A percentile compares a stretch with the other conserved stretches of the same genome.
phyloP scores from a whole-genome alignment of 2,329 filamentous ascomycete genomes.

The Coniochaeta sp. region DNA sequence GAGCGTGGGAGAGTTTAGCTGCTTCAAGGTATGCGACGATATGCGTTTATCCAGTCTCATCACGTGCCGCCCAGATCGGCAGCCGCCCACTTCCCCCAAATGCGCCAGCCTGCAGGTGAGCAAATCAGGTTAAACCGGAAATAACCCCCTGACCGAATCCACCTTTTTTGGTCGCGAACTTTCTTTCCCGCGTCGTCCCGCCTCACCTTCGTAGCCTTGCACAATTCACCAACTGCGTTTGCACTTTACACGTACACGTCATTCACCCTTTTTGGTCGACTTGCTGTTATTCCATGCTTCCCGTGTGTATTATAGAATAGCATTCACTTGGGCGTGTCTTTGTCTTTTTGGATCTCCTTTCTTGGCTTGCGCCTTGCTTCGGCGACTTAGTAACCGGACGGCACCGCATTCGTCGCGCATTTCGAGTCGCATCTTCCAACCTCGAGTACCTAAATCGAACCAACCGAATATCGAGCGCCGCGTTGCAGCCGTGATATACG shows the following conservation, averaged over 20 bases:
- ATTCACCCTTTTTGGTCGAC: not conserved
- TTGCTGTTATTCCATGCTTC: not conserved
- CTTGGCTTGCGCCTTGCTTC: not conserved
- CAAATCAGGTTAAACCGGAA: not conserved
- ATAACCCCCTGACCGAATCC: not conserved
- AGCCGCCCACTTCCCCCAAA: not conserved
- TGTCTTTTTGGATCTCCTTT: not conserved
- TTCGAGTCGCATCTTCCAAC: not conserved
- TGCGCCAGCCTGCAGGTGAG: not conserved
- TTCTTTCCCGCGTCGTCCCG: not conserved
- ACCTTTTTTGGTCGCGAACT: not conserved
- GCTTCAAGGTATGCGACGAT: too few relatives aligned
- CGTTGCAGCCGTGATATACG: too few relatives aligned
- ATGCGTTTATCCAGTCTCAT: too few relatives aligned
- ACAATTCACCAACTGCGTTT: not conserved
- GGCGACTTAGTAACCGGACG: not conserved
- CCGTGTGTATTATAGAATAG: not conserved
- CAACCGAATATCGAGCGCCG: not conserved
- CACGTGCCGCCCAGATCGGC: not conserved
- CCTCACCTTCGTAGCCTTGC: not conserved
- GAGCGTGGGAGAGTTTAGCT: too few relatives aligned
- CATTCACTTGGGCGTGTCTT: not conserved
- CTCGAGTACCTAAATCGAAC: not conserved
- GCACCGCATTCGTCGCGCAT: not conserved
- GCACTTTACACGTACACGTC: not conserved